Base-by-base conservation (phyloP, 306 rosid species). In the apple (Malus domestica) region DNA sequence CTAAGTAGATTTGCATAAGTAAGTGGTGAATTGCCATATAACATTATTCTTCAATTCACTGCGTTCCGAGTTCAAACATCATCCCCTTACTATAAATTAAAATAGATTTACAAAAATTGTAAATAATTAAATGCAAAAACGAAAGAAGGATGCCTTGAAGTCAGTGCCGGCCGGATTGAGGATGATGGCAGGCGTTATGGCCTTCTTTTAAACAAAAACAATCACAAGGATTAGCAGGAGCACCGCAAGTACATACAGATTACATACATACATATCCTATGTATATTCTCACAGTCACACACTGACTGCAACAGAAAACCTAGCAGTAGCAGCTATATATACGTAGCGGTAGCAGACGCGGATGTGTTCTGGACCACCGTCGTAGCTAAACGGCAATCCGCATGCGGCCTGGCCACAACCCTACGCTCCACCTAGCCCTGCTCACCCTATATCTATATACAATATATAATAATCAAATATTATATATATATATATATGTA, bases 31-130 rank as follows among this genome's bases (percentile, higher is more conserved):
- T 49, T 49, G 20, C 1, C 6, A 2, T 16, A 49, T 0, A 0
- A 0, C 3, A 1, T 15, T 49, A 5, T 49, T 49, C 3, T 15
- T 49, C 20, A 49, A 49, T 15, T 49, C 4, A 49, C 20, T 1
- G 0, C 0, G 8, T 5, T 5, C 0, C 3, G 3, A 5, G 4
- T 14, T 49, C 6, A 49, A 49, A 14, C 55, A 0, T 5, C 1
- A 49, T 1, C 8, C 20, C 0, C 1, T 0, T 9, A 0, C 11
- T 40, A 40, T 15, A 15, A 15, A 49, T 49, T 1, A 49, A 0
- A 2, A 2, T 15, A 5, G 3, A 49, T 8, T 1, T 9, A 0
- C 12, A n/a, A 5, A 57, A 57, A 3, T 3, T 0, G 29, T 8
- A 49, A n/a, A n/a, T 57, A 46, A 10, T 46, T 46, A 57, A 57